Evolutionary conservation across 768 basidiomycete genomes (phyloP), one percentile per base, ranked within the genome.

Genomic region (Aureoboletus auriporus): DNA sequence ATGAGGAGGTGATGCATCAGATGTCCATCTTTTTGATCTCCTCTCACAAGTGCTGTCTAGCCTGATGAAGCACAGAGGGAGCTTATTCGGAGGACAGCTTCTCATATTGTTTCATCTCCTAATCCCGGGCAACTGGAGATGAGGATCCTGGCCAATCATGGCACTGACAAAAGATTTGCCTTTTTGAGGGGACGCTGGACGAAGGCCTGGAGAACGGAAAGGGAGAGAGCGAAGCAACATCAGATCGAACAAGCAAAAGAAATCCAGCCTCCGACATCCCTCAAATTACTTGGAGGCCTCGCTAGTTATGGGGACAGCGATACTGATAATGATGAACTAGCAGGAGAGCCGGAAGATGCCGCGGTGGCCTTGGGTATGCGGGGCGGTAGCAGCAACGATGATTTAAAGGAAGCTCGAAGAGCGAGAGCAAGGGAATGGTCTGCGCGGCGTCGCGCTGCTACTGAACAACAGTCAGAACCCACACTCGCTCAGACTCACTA

Each of bases 121-220:
- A 92, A 93, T 58, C 78, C 89, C 13, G 79, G 83, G 0, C 83
- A 92, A 53, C 75, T 95, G 20, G 91, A 93, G 64, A 83, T 93
- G 76, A 80, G 92, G 6, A 93, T 96, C 57, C 71, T 95, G 13
- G 84, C 93, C 9, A 92, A 95, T 56, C 79, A 94, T 59, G 86
- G 89, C 0, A 69, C 73, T 11, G 91, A 95, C 62, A 70, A 72
- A 39, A 77, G 88, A 6, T 94, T 96, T 60, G 80, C 84, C 1
- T 94, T 94, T 64, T 65, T 95, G 39, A 76, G 82, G 30, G 92
- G 92, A 2, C 71, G 88, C 20, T 93, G 87, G 83, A 73, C 74
- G 46, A 67, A 68, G 3, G 71, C 75, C 5, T 95, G 92, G 92
- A 67, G 67, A 28, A 58, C 67, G 1, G 66, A 75, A 23, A 84